Percentiles rank a stretch among this genome's conserved stretches.
Evolutionary conservation across 768 basidiomycete genomes (phyloP).

Genomic region (Termitomyces heimii): DNA sequence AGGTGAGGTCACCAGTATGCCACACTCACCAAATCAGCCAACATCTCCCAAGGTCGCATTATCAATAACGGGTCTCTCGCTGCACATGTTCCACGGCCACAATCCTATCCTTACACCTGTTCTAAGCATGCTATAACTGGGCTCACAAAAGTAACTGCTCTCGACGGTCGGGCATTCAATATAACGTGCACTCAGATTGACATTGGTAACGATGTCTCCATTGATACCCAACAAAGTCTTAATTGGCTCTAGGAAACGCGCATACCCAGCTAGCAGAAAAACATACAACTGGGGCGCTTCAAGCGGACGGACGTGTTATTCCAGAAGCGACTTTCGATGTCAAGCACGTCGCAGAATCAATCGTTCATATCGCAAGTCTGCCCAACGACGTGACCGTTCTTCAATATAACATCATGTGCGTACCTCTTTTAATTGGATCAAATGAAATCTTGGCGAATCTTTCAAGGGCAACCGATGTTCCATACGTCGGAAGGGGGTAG

Average conservation of each 20-base stretch:
- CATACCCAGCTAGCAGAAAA: slow-evolving; percentile 50
- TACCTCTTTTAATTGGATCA: slow-evolving; percentile 4
- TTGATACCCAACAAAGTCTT: background rate
- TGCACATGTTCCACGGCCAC: slow-evolving; percentile 64
- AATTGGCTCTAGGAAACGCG: slow-evolving; percentile 52
- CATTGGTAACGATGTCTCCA: slow-evolving; percentile 49
- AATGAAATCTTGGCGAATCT: background rate
- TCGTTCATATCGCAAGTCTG: slow-evolving; percentile 67
- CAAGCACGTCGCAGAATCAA: slow-evolving; percentile 60
- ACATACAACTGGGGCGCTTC: slow-evolving; percentile 47
- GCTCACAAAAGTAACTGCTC: slow-evolving; percentile 66
- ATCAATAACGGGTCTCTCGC: slow-evolving; percentile 86
- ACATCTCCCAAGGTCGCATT: slow-evolving; percentile 48
- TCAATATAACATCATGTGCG: slow-evolving; percentile 70
- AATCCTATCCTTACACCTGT: slow-evolving; percentile 59
- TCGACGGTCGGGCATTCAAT: slow-evolving; percentile 69
- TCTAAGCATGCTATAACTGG: slow-evolving; percentile 81
- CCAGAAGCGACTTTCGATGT: slow-evolving; percentile 68
- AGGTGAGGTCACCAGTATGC: slow-evolving; percentile 34
- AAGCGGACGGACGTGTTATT: slow-evolving; percentile 57
- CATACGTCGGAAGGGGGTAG: slow-evolving; percentile 22
- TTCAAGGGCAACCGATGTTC: slow-evolving; percentile 20
- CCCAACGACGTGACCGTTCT: slow-evolving; percentile 67
- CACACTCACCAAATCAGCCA: background rate
- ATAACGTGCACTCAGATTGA: slow-evolving; percentile 82